A percentile compares a stretch with the other conserved stretches of the same genome.
phyloP scores from a whole-genome alignment of 2,329 filamentous ascomycete genomes.

The Penicillium palitans region DNA sequence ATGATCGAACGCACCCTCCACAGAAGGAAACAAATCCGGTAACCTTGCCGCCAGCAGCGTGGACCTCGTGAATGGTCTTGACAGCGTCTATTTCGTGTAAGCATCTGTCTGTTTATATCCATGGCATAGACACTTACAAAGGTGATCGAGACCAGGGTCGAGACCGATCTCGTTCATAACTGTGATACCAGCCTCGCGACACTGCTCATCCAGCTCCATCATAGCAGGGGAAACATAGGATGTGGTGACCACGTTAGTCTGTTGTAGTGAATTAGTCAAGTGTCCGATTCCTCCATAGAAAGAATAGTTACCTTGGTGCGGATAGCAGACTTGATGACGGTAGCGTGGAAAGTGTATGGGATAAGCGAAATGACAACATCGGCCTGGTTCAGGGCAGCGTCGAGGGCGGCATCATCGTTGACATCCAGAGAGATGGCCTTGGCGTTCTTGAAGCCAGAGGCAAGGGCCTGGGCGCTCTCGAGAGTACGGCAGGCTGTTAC shows the following conservation, averaged over 20 bases:
- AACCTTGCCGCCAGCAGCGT: constrained; percentile 83
- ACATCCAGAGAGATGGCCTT: constrained; percentile 82
- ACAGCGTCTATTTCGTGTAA: constrained; percentile 63
- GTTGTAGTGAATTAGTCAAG: not conserved
- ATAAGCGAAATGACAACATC: constrained; percentile 81
- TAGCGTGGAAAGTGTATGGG: constrained; percentile 85
- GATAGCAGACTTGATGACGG: constrained; percentile 91
- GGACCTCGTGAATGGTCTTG: constrained; percentile 78
- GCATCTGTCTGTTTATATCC: not conserved
- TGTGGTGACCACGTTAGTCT: constrained; percentile 92
- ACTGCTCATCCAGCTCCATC: constrained; percentile 78
- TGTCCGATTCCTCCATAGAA: not conserved
- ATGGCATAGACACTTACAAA: constrained; percentile 15
- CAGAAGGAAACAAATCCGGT: constrained; percentile 80
- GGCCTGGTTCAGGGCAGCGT: constrained; percentile 75
- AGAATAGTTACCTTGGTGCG: constrained; percentile 60
- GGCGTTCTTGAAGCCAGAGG: constrained; percentile 69
- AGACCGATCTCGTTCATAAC: constrained; percentile 95
- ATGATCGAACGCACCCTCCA: constrained; percentile 54
- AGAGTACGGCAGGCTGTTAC: constrained; percentile 75
- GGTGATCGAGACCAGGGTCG: constrained; percentile 24
- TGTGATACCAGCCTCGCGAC: constrained; percentile 88
- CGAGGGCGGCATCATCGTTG: constrained; percentile 70
- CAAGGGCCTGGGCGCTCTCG: constrained; percentile 72
- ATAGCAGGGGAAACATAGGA: constrained; percentile 91